Evolutionary conservation across 2,329 filamentous ascomycete species (phyloP), one percentile per base, ranked within the genome.

Genomic region (Arthrinium phaeospermum): DNA sequence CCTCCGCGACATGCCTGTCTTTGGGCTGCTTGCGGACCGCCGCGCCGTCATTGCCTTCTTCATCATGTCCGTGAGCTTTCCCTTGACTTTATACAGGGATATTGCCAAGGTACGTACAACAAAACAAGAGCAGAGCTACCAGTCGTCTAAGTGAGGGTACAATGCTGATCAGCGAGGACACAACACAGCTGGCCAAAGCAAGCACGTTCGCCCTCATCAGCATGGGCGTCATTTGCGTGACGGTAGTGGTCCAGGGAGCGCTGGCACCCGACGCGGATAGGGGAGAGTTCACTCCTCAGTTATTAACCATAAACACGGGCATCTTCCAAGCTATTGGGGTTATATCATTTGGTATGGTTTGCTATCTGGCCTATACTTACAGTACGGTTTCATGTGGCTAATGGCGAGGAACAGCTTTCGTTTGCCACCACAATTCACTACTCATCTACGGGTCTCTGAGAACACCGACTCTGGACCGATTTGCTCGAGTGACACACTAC

Each of bases 311-410:
- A 76, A 97, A 97, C 79, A 87, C 88, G 37, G 96, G 96, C 68
- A 91, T 99, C 72, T 97, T 98, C 79, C 95, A 98, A 82, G 96
- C 96, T 30, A 95, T 99, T 78, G 96, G 96, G 45, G 96, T 99
- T 24, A 99, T 99, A 77, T 98, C 96, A 5, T 99, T 99, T 82
- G 95, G 94, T 96, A 86, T 67, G 89, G 67, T 34, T 34, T 19
- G 30, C 41, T 53, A 51, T 47, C 16, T 30, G 37, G 27, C 51
- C 27, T 24, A 24, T 67, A 27, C 27, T 68, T 34, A 72, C 57
- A 30, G 51, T n/a, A 37, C n/a, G 27, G 27, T 57, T 37, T 64
- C 14, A 45, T 41, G 13, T 67, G 72, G 74, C 83, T 86, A 80
- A 85, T 74, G 7, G 22, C 4, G 13, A 4, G 57, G 8, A 8